Percentiles rank a stretch among this genome's conserved stretches.
Evolutionary conservation across 805 yeast genomes (phyloP).

Genomic region (Metschnikowia rubicola): DNA sequence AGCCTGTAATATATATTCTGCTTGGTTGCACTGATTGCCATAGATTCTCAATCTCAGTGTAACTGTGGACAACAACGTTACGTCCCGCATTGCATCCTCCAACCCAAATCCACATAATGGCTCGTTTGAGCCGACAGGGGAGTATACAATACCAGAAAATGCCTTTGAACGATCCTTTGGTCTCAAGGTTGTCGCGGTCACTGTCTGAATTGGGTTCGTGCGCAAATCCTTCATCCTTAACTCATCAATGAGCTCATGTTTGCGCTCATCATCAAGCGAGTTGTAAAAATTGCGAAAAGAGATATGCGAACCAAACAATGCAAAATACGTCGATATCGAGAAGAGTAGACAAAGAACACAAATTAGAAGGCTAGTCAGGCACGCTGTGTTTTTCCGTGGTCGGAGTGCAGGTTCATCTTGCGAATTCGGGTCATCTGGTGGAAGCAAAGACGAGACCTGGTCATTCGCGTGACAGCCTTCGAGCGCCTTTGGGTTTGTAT

Average conservation of each 20-base stretch:
- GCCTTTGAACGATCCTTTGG: conserved; percentile 8
- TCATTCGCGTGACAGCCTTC: background rate
- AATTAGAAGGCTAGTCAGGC: background rate
- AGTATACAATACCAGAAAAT: conserved; percentile 58
- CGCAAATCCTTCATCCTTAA: conserved; percentile 2
- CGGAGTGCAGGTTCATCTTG: background rate
- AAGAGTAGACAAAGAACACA: conserved; percentile 2
- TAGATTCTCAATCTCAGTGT: conserved; percentile 57
- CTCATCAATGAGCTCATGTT: conserved; percentile 2
- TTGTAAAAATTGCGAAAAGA: conserved; percentile 8
- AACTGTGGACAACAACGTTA: conserved; percentile 54
- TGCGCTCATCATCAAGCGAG: conserved; percentile 4
- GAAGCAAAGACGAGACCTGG: background rate
- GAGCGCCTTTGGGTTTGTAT: too few relatives aligned
- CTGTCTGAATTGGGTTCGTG: background rate
- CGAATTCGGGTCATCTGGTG: background rate
- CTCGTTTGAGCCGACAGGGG: conserved; percentile 50
- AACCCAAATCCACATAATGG: conserved; percentile 52
- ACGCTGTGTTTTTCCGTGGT: background rate
- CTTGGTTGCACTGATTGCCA: conserved; percentile 62
- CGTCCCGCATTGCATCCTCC: conserved; percentile 51
- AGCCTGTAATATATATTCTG: conserved; percentile 49
- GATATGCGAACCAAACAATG: conserved; percentile 7
- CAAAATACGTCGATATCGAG: conserved; percentile 4
- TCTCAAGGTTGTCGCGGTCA: background rate